Evolutionary conservation across 352 stramenopile genomes (phyloP).

Genomic region (Globisporangium alternatum): DNA sequence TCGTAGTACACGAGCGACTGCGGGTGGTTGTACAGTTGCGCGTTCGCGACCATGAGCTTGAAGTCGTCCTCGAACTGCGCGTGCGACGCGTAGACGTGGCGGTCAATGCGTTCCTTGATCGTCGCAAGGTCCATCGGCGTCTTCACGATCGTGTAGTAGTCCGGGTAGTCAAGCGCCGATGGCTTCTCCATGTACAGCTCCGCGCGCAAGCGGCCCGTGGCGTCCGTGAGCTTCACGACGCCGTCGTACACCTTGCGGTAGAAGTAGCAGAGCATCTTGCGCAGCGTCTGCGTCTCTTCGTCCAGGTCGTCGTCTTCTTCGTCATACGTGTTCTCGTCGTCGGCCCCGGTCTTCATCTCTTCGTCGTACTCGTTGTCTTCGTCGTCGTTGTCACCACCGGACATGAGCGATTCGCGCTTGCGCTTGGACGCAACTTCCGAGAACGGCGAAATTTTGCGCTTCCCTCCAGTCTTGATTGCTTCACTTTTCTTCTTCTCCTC

Average conservation of each 20-base stretch:
- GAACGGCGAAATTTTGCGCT: conserved; percentile 18
- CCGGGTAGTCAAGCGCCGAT: conserved; percentile 76
- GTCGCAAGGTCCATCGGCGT: conserved; percentile 84
- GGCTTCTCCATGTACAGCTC: conserved; percentile 81
- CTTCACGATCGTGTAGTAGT: conserved; percentile 90
- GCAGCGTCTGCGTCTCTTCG: conserved; percentile 42
- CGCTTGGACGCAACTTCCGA: conserved; percentile 30
- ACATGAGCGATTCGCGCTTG: conserved; percentile 19
- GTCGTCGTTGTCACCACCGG: conserved; percentile 11
- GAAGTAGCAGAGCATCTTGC: conserved; percentile 77
- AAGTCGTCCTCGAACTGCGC: conserved; percentile 77
- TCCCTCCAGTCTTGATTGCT: conserved; percentile 2
- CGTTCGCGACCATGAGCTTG: conserved; percentile 84
- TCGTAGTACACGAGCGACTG: conserved; percentile 83
- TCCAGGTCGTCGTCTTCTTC: conserved; percentile 34
- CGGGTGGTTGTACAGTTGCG: conserved; percentile 84
- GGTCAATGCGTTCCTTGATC: conserved; percentile 82
- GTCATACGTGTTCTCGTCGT: conserved; percentile 22
- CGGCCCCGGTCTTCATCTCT: conserved; percentile 1
- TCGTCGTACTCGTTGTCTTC: conserved; percentile 17
- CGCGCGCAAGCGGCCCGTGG: conserved; percentile 57
- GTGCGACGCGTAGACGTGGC: conserved; percentile 61
- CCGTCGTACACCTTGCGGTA: conserved; percentile 84
- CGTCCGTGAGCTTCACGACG: conserved; percentile 77
- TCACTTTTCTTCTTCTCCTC: conserved; percentile 30